Conservation (phyloP, 108 stramenopile species). For the Bacterosira constricta region DNA sequence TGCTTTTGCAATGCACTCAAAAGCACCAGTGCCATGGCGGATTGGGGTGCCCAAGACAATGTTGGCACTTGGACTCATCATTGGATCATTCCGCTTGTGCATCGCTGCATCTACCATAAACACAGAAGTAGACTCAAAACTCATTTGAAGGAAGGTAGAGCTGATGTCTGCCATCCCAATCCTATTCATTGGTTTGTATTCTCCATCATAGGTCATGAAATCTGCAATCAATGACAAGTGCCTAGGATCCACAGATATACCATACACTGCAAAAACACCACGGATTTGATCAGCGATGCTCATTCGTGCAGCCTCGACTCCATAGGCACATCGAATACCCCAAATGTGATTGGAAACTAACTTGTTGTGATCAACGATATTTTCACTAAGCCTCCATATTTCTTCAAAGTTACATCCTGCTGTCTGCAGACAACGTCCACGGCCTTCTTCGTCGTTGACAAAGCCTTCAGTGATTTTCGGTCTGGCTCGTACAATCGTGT, state of each 20-base stretch:
- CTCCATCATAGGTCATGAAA: slow-evolving; percentile 98
- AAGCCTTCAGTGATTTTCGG: slow-evolving; percentile 88
- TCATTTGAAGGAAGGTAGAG: slow-evolving; percentile 97
- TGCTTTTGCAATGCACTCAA: slow-evolving; percentile 66
- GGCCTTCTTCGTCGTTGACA: slow-evolving; percentile 84
- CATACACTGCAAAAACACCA: slow-evolving; percentile 98
- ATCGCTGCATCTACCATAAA: slow-evolving; percentile 96
- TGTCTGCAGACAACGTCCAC: slow-evolving; percentile 88
- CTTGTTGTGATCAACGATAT: slow-evolving; percentile 83
- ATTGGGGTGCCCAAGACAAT: slow-evolving; percentile 95
- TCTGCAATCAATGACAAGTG: slow-evolving; percentile 98
- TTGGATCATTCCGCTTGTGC: slow-evolving; percentile 63
- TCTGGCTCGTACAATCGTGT: slow-evolving; percentile 76
- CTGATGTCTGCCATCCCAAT: slow-evolving; percentile 91
- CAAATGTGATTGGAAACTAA: slow-evolving; percentile 95
- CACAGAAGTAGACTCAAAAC: slow-evolving; percentile 97
- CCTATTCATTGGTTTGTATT: slow-evolving; percentile 96
- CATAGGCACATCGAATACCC: slow-evolving; percentile 90
- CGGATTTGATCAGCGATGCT: slow-evolving; percentile 95
- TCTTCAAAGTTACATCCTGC: slow-evolving; percentile 96
- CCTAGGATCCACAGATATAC: slow-evolving; percentile 96
- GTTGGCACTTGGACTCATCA: slow-evolving; percentile 90
- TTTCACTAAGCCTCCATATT: slow-evolving; percentile 82
- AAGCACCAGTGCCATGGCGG: slow-evolving; percentile 92
- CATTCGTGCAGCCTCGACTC: slow-evolving; percentile 96